Evolutionary conservation across 441 rosid species (phyloP).

Genomic region (Pelargonium citronellum): DNA sequence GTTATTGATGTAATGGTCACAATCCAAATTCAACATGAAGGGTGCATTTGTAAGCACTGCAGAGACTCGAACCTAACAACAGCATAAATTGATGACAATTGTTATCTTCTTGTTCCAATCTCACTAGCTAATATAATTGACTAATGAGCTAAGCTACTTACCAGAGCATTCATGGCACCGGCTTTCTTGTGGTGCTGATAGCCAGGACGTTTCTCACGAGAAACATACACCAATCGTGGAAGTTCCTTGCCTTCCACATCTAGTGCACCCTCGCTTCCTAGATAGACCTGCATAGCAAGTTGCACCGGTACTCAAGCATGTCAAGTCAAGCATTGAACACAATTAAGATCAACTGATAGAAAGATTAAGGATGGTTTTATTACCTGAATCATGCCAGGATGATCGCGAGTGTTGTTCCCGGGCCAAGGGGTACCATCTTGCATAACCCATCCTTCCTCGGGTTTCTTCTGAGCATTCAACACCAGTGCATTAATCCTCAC

Average conservation of each 20-base stretch:
- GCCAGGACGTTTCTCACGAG: conserved; percentile 98
- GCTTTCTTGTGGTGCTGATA: conserved; percentile 99
- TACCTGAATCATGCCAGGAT: conserved; percentile 99
- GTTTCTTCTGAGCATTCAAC: conserved; percentile 80
- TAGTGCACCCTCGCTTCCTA: conserved; percentile 94
- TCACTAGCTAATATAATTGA: background rate
- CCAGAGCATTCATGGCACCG: conserved; percentile 98
- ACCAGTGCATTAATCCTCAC: conserved; percentile 85
- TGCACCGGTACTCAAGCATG: background rate
- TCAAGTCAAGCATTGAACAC: background rate
- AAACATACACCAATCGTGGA: conserved; percentile 91
- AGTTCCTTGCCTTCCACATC: conserved; percentile 96
- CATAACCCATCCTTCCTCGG: conserved; percentile 99
- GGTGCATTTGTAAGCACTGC: conserved; percentile 99
- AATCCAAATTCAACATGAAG: conserved; percentile 96
- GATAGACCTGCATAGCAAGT: conserved; percentile 65
- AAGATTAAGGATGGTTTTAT: background rate
- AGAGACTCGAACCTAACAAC: conserved; percentile 81
- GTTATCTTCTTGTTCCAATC: conserved; percentile 8
- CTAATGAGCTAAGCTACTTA: conserved; percentile 30
- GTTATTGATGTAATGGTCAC: conserved; percentile 97
- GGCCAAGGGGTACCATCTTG: conserved; percentile 99
- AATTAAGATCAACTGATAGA: no score
- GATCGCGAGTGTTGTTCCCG: conserved; percentile 94
- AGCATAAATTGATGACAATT: conserved; percentile 16